These are phyloP conservation scores for Ascochyta viciae-villosae DNA, from an alignment of 2,329 filamentous ascomycete genomes.

Conservation along the genomic window DNA sequence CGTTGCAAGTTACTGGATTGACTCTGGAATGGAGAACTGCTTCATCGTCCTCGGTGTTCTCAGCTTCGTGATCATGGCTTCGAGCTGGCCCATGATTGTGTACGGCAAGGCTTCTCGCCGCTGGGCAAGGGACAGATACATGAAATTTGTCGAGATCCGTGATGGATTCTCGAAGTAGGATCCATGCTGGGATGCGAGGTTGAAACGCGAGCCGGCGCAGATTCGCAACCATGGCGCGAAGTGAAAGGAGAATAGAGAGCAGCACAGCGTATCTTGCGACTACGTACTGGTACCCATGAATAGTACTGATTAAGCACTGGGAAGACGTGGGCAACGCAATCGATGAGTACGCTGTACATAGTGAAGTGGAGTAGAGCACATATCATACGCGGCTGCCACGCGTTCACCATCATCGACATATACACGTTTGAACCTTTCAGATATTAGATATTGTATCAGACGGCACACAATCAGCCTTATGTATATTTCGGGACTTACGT, in stretches of 20 bases:
- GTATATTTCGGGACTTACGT: background rate
- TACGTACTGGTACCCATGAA: background rate
- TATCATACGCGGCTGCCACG: background rate
- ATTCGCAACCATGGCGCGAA: background rate
- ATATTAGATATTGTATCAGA: background rate
- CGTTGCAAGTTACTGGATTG: constrained; percentile 27
- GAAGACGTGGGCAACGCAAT: background rate
- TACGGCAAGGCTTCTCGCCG: constrained; percentile 25
- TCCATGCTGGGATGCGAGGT: too few relatives aligned
- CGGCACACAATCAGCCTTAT: background rate
- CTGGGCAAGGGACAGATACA: constrained; percentile 24
- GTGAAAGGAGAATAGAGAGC: background rate
- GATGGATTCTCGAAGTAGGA: constrained; percentile 25
- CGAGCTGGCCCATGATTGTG: constrained; percentile 25
- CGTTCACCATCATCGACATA: background rate
- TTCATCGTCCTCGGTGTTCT: constrained; percentile 29
- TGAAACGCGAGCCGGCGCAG: too few relatives aligned
- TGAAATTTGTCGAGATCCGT: constrained; percentile 27
- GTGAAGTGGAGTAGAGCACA: background rate
- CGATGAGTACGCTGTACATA: background rate
- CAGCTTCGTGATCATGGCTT: constrained; percentile 26
- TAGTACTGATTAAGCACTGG: background rate
- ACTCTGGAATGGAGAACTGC: constrained; percentile 28
- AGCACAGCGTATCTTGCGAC: background rate
- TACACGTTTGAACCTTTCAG: background rate